Base-by-base conservation (phyloP, 495 filamentous ascomycete genomes). In the Diplogelasinospora grovesii region DNA sequence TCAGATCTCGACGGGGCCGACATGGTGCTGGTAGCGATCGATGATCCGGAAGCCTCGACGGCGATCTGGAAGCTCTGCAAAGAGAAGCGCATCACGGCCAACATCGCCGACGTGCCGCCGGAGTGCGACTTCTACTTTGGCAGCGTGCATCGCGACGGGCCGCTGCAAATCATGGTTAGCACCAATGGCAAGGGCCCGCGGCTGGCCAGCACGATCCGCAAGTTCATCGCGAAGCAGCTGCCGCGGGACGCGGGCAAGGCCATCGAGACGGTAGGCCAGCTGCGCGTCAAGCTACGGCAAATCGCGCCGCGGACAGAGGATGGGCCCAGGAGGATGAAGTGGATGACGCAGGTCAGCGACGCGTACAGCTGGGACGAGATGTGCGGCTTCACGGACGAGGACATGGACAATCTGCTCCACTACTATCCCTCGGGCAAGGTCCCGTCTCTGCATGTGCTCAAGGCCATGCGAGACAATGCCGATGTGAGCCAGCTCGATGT, bases 41-140 rank as follows among this genome's bases (percentile, higher is more conserved):
- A 98, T 58, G 89, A 96, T 60, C 86, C 92, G 0, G 81, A 76
- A 23, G 87, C 89, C 5, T 93, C 86, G 0, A 81, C 88, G 0
- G 65, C 74, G 32, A 88, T 98, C 55, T 97, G 87, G 83, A 86
- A 87, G 48, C 75, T 95, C 0, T 97, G 90, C 70, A 87, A 95
- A 53, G 76, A 83, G 56, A 71, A 69, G 28, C 79, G 79, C 29
- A 89, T 97, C 36, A 78, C 89, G 1, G 88, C 86, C 24, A 98
- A 98, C 61, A 93, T 98, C 36, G 92, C 92, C 43, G 92, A 98
- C 63, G 93, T 97, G 1, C 93, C 93, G 0, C 75, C 88, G 0
- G 92, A 97, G 61, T 98, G 92, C 59, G 92, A 98, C 54, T 98
- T 98, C 57, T 98, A 96, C 64, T 98, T 98, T 61, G 92, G 92